These are phyloP conservation scores for Leishmania arabica DNA, from an alignment of 208 protist genomes.

Conservation along the genomic window DNA sequence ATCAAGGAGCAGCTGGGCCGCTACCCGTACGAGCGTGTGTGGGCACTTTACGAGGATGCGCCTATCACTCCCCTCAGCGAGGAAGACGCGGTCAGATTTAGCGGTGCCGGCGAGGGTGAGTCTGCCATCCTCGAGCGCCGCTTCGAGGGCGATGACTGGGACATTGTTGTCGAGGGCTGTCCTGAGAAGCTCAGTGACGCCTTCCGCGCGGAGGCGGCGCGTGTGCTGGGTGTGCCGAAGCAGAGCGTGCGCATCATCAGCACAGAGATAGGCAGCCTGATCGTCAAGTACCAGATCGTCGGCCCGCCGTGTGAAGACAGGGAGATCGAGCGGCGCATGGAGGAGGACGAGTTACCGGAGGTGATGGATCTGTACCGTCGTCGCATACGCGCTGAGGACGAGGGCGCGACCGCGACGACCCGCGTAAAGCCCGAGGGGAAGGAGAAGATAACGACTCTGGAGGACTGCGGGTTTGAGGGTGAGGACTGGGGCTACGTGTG, in stretches of 20 bases:
- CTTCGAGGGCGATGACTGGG: conserved; percentile 74
- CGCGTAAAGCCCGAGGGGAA: not conserved
- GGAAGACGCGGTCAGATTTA: conserved; percentile 8
- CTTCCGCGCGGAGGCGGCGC: conserved; percentile 46
- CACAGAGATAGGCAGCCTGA: conserved; percentile 44
- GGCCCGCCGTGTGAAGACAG: conserved; percentile 36
- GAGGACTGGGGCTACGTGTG: conserved; percentile 59
- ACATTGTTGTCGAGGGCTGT: conserved; percentile 43
- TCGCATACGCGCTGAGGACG: conserved; percentile 28
- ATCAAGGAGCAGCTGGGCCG: conserved; percentile 51
- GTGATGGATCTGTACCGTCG: conserved; percentile 39
- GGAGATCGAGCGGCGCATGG: conserved; percentile 33
- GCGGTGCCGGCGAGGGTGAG: conserved; percentile 23
- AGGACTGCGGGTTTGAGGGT: conserved; percentile 57
- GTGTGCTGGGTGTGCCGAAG: conserved; percentile 37
- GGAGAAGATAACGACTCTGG: conserved; percentile 12
- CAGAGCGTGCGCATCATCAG: conserved; percentile 41
- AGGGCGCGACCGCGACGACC: not conserved
- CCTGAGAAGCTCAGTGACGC: conserved; percentile 46
- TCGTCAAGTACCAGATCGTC: conserved; percentile 54
- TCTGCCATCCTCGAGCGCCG: conserved; percentile 50
- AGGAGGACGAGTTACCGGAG: conserved; percentile 47
- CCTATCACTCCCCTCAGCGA: conserved; percentile 19
- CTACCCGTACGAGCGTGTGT: conserved; percentile 58
- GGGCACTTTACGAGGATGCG: conserved; percentile 43